Evolutionary conservation across 2,329 filamentous ascomycete species (phyloP).

Genomic region (Colletotrichum higginsianum): DNA sequence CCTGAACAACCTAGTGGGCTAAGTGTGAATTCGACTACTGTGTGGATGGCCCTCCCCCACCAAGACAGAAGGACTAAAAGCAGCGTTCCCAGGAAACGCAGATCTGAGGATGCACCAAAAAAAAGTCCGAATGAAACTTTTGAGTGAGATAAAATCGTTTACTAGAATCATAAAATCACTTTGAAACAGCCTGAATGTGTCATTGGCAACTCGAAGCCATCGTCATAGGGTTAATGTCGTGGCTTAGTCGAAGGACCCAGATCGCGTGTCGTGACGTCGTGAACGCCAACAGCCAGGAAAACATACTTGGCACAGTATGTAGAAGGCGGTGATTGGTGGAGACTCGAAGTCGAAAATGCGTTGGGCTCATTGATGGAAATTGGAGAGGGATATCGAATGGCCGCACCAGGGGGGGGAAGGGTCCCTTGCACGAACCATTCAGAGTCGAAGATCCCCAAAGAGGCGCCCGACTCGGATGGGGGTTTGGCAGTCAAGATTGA

Average conservation of each 20-base stretch:
- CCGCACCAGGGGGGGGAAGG: neutral
- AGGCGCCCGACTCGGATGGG: neutral
- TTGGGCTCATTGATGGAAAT: slow-evolving; percentile 40
- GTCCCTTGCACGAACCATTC: neutral
- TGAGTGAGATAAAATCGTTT: too few species aligned
- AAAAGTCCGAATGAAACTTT: too few species aligned
- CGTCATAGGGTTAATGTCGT: neutral
- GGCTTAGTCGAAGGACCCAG: neutral
- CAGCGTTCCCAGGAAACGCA: too few species aligned
- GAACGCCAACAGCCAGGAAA: neutral
- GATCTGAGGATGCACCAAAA: too few species aligned
- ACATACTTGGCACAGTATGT: neutral
- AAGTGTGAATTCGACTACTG: too few species aligned
- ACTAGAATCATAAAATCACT: too few species aligned
- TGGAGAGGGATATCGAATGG: slow-evolving; percentile 24
- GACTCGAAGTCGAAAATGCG: slow-evolving; percentile 16
- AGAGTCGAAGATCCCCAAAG: neutral
- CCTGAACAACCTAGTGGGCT: too few species aligned
- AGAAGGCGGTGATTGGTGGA: slow-evolving; percentile 8
- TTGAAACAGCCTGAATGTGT: too few species aligned
- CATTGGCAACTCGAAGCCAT: neutral
- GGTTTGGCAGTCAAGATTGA: slow-evolving; percentile 2
- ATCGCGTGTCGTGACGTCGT: slow-evolving; percentile 9
- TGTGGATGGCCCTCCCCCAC: too few species aligned
- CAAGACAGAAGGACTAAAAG: too few species aligned